Evolutionary conservation across 345 rosid species (phyloP).

Genomic region (Populus pruinosa): DNA sequence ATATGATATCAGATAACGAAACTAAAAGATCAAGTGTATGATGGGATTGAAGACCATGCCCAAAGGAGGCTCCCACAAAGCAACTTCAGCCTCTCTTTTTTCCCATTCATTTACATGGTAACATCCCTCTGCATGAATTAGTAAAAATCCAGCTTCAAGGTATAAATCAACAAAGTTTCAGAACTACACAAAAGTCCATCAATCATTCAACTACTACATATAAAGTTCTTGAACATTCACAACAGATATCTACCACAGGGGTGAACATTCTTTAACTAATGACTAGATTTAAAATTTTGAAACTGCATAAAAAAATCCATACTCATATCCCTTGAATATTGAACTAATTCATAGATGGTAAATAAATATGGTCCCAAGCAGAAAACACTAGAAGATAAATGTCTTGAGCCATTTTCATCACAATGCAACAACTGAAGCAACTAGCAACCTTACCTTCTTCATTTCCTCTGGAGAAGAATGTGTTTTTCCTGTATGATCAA

Average conservation of each 20-base stretch:
- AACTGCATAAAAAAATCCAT: background rate
- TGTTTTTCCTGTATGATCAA: conserved; percentile 80
- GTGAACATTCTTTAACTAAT: background rate
- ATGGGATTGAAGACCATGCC: background rate
- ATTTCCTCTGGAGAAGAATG: conserved; percentile 73
- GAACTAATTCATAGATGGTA: background rate
- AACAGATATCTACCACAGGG: background rate
- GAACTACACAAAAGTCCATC: background rate
- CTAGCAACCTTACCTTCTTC: conserved; percentile 52
- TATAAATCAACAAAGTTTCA: background rate
- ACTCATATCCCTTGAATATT: background rate
- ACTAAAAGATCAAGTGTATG: background rate
- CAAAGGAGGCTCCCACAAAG: background rate
- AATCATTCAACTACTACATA: background rate
- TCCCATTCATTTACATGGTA: background rate
- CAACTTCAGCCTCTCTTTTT: background rate
- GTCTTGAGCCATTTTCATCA: background rate
- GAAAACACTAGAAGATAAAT: background rate
- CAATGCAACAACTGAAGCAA: background rate
- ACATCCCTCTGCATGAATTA: background rate
- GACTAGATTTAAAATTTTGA: background rate
- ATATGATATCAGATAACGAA: background rate
- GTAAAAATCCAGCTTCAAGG: background rate
- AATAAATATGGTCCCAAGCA: background rate
- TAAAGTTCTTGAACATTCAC: background rate